Base-by-base conservation (phyloP, 148 eudicot species). In the Rhododendron henanense region DNA sequence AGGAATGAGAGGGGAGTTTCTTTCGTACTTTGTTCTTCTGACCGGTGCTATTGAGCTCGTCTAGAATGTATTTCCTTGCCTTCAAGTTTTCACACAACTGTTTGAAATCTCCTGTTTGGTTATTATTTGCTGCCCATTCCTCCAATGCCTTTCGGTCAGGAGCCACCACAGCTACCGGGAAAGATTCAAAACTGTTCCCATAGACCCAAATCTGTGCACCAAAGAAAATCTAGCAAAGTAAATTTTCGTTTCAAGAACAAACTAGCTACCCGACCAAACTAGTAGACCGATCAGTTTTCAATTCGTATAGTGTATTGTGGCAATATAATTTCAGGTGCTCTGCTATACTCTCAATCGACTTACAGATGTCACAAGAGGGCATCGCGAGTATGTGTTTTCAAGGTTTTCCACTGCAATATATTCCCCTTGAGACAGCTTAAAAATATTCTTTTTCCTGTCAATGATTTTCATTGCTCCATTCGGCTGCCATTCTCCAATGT, bases 351-450 rank as follows among this genome's bases (percentile, higher is more conserved):
- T 25, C 33, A 65, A 10, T n/a, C 28, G 1, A 65, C 73, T 10
- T 65, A 95, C 99, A 8, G 98, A 90, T 86, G 98, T 88, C 82
- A 94, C 90, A 61, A 93, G 89, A 55, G 98, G 94, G 88, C 98
- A 95, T 61, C 91, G 93, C 2, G 93, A 94, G 81, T 93, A 97
- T 74, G 91, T 86, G 86, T 88, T 93, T 89, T 97, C 99, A 23
- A 97, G 84, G 87, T 91, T 94, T 89, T 97, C 99, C 50, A 95
- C 98, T 28, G 98, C 99, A 19, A 97, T 94, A 85, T 97, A 97
- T 84, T 97, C 99, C 71, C 99, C 99, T 90, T 97, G 99, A 39
- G 99, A 97, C 90, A 95, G 81, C 94, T 97, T 97, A 85, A 97
- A 97, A 35, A 97, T 97, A 83, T 97, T 97, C 91, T 97, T 97